These are phyloP conservation scores for Barbarea vulgaris DNA, from an alignment of 345 rosid species.

Conservation along the genomic window DNA sequence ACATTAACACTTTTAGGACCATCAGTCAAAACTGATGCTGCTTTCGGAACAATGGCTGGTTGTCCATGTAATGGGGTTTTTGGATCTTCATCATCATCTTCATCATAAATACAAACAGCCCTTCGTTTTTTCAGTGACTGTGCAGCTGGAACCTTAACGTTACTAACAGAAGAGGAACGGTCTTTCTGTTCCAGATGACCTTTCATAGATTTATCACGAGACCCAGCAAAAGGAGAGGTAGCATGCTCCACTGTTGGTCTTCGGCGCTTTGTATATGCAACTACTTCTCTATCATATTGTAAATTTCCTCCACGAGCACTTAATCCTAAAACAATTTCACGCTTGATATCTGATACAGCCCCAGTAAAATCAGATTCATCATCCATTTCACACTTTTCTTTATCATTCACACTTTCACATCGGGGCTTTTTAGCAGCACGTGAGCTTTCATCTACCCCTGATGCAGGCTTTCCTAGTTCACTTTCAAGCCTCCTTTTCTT, in stretches of 20 bases:
- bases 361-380: constrained; percentile 38
- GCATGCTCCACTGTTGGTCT: constrained; percentile 60
- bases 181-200: constrained; percentile 48
- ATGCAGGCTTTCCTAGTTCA: constrained; percentile 49
- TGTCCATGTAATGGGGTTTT: constrained; percentile 93
- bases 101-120: constrained; percentile 80
- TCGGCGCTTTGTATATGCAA: constrained; percentile 63
- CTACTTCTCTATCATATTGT: constrained; percentile 65
- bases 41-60: constrained; percentile 44
- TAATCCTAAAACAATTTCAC: constrained; percentile 47
- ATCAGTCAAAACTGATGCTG: constrained; percentile 41
- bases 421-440: constrained; percentile 59
- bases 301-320: constrained; percentile 47
- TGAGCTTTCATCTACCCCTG: constrained; percentile 44
- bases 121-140: constrained; percentile 67
- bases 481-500: constrained; percentile 53
- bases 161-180: constrained; percentile 35
- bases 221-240: constrained; percentile 50
- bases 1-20: constrained; percentile 41
- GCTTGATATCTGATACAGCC: constrained; percentile 37
- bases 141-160: constrained; percentile 43
- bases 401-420: constrained; percentile 44
- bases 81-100: constrained; percentile 68
- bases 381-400: constrained; percentile 34
- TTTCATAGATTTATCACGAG: constrained; percentile 54